Conservation (phyloP, 768 basidiomycete genomes). For the Epithele typhae region DNA sequence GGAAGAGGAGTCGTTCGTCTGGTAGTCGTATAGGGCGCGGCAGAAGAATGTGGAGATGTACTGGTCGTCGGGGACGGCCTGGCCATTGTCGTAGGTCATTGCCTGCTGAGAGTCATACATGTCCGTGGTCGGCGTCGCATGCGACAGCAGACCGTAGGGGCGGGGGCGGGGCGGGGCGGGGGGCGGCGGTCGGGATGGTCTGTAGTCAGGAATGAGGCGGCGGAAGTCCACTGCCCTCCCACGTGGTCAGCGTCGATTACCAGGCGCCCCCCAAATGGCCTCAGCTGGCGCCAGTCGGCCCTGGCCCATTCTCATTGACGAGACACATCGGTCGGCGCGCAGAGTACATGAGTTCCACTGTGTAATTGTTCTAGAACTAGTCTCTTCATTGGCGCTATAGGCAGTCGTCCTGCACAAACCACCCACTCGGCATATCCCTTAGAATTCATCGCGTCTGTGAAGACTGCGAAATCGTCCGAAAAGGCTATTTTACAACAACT, state of each 20-base stretch:
- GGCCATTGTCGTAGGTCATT: constrained; percentile 10
- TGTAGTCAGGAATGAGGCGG: constrained; percentile 5
- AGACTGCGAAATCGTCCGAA: too few species aligned
- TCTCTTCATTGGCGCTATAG: too few species aligned
- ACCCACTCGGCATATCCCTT: too few species aligned
- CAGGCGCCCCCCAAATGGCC: background rate
- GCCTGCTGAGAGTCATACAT: constrained; percentile 16
- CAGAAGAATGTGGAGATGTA: constrained; percentile 76
- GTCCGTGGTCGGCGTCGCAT: constrained; percentile 11
- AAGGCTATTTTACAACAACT: too few species aligned
- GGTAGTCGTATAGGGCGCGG: constrained; percentile 88
- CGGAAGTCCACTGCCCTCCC: constrained; percentile 10
- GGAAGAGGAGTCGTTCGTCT: constrained; percentile 82
- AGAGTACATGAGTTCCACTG: too few species aligned
- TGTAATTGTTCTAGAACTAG: too few species aligned
- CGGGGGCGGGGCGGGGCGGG: constrained; percentile 1
- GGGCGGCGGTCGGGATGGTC: constrained; percentile 5
- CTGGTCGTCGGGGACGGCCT: constrained; percentile 42
- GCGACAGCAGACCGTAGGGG: constrained; percentile 3
- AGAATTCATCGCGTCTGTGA: too few species aligned
- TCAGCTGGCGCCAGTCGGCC: too few species aligned
- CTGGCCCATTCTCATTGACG: too few species aligned
- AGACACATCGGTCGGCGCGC: too few species aligned
- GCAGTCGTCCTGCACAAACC: too few species aligned
- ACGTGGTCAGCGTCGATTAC: constrained; percentile 7